Evolutionary conservation across 176 grass and related monocot genomes (phyloP), one percentile per base, ranked within the genome.

Genomic region (Cocos nucifera): DNA sequence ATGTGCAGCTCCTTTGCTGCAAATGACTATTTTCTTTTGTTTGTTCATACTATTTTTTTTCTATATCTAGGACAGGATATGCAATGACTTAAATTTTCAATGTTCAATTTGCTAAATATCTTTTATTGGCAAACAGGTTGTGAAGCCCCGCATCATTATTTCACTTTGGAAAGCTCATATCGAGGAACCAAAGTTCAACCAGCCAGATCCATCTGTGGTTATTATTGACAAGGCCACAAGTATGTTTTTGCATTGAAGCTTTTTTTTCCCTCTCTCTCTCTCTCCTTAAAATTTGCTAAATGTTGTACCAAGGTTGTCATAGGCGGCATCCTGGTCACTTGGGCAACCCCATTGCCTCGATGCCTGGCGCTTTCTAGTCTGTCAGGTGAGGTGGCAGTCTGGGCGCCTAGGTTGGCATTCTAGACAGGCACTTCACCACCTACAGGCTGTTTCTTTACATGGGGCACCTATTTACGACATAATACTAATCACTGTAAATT

Each of bases 221-320:
- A 83, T 98, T 72, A 63, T 89, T 56, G 94, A 93, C 49, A 92
- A 86, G 72, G 64, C 49, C 56, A 78, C 88, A 75, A 93, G 94
- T 98, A 86, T 71, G 94, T 59, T 52, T 51, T 25, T 64, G 73
- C 51, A 39, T 77, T 75, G 28, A 58, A 27, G 63, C 62, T 54
- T 81, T 51, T 16, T 53, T 52, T 54, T 73, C 62, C 56, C 4
- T 28, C 21, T 21, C 21, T 21, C 21, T 1, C 21, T 21, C 21
- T 30, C 1, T 6, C 28, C 5, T 21, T 22, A 56, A 19, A 20
- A 3, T 12, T 44, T 44, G 1, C 9, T 44, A 14, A 44, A 44
- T 14, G 10, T 12, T 44, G 35, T 44, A 44, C 35, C 35, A 44
- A 56, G 1, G 22, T 56, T 56, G 18, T 56, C 54, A 20, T 22